Evolutionary conservation across 345 rosid genomes (phyloP).

Genomic region (Salix caprea): DNA sequence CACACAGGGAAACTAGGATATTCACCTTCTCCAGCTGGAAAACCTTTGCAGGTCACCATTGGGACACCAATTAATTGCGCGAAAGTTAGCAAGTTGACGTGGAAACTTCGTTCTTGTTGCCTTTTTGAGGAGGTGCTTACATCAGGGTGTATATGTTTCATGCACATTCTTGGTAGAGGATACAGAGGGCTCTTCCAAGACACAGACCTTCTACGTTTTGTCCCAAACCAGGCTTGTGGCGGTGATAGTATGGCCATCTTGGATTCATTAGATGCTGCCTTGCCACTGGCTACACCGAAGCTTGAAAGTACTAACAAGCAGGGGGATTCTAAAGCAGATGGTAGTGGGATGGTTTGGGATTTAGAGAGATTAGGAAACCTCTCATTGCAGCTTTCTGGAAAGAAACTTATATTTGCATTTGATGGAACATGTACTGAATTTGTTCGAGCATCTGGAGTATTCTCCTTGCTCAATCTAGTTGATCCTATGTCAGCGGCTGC

Average conservation of each 20-base stretch:
- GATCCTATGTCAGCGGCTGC: constrained; percentile 98
- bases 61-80: constrained; percentile 86
- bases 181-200: constrained; percentile 98
- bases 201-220: constrained; percentile 87
- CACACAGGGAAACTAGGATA: constrained; percentile 97
- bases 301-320: constrained; percentile 64
- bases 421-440: constrained; percentile 90
- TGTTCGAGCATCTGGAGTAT: constrained; percentile 69
- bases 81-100: constrained; percentile 70
- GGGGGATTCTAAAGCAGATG: constrained; percentile 82
- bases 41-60: constrained; percentile 83
- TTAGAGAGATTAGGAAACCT: constrained; percentile 84
- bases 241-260: constrained; percentile 99
- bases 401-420: constrained; percentile 96
- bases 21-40: constrained; percentile 96
- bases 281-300: constrained; percentile 65
- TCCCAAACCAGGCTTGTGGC: constrained; percentile 98
- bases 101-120: constrained; percentile 97
- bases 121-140: constrained; percentile 98
- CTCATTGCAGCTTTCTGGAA: constrained; percentile 87
- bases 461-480: constrained; percentile 89
- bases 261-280: constrained; percentile 79
- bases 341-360: constrained; percentile 99
- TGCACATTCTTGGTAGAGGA: constrained; percentile 97
- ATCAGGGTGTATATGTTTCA: constrained; percentile 90